Evolutionary conservation across 225 moss, liverwort and hornwort species (phyloP).

Genomic region (Neckera pumila): DNA sequence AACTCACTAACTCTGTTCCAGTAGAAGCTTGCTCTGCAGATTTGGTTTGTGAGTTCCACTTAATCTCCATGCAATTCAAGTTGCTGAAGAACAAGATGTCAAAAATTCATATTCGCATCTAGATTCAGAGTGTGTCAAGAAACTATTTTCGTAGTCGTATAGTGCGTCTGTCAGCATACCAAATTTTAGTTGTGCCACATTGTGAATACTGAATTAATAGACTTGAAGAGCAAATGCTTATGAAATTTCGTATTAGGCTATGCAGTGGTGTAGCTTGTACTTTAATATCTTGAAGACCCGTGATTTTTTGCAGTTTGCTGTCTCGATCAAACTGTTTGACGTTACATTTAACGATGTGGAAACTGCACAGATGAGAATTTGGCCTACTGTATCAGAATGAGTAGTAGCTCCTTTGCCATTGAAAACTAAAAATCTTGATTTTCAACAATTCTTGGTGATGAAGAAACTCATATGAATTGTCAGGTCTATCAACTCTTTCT

Average conservation of each 20-base stretch:
- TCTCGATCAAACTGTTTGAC: background rate
- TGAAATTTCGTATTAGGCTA: background rate
- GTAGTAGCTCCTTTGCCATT: background rate
- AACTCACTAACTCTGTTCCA: background rate
- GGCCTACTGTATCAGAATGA: too few relatives aligned
- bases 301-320: background rate
- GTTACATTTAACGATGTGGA: background rate
- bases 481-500: slow-evolving; percentile 64
- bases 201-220: background rate
- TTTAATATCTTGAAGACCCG: background rate
- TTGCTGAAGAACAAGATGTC: background rate
- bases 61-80: background rate
- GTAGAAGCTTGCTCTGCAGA: background rate
- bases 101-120: background rate
- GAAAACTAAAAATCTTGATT: background rate
- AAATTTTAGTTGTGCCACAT: too few relatives aligned
- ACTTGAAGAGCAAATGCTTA: background rate
- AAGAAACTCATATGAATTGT: background rate
- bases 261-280: background rate
- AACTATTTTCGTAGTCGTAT: background rate
- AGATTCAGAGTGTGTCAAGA: background rate
- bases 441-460: background rate
- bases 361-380: background rate
- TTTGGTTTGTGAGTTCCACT: background rate
- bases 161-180: background rate